Evolutionary conservation across 768 basidiomycete genomes (phyloP), one percentile per base, ranked within the genome.

Genomic region (Asterophora parasitica): DNA sequence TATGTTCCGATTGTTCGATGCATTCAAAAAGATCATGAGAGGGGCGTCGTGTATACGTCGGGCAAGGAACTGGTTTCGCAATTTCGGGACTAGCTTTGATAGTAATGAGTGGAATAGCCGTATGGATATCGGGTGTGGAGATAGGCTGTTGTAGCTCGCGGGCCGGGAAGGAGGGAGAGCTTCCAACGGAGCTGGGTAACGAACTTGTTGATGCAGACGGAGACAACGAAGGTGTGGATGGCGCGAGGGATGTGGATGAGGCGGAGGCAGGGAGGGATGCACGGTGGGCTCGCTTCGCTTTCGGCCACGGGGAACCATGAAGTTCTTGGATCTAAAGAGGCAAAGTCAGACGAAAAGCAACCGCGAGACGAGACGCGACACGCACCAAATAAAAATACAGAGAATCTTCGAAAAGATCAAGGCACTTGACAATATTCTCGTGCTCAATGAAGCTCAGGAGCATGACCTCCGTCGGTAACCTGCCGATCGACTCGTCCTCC

Each of bases 21-120:
- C 89, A 95, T 64, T 97, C 94, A 58, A 96, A 97, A 36, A 97
- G 73, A 64, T 97, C 94, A 62, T 94, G 83, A 8, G 92, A 92
- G 16, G 88, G 76, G 31, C 92, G 80, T 27, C 88, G 79, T 17
- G 79, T 72, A 60, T 76, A 80, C 37, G 69, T 66, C 16, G 75
- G 70, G 35, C 69, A 72, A 13, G 38, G 49, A 30, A 58, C 23
- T 54, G 59, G 36, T 55, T 47, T 30, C 55, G 49, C 42, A 55
- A n/a, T n/a, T n/a, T n/a, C n/a, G n/a, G 47, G 37, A 50, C 33
- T 49, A 54, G 50, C 7, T 55, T 55, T 47, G 51, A 55, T 36
- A 56, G 54, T 31, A 46, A n/a, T 16, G 17, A 23, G 1, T 7
- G 44, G 38, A 23, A 23, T 23, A 23, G 23, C 23, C 23, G 6